Evolutionary conservation across 2,329 filamentous ascomycete genomes (phyloP), one percentile per base, ranked within the genome.

Genomic region (Sordariomycetes sp.): DNA sequence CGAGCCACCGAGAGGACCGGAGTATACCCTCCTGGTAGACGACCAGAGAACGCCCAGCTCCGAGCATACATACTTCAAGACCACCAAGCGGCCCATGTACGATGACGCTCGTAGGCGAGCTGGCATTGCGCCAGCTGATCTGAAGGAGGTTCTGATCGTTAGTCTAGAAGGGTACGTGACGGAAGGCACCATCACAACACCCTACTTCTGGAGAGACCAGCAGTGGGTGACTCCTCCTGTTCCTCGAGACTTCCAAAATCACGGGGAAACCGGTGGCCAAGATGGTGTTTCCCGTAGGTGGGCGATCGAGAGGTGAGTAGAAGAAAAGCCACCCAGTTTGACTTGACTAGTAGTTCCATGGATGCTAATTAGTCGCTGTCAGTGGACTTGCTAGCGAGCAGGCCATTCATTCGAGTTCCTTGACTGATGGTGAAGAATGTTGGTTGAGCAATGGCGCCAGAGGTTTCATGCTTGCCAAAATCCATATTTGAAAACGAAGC

Each of bases 361-460:
- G 41, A 37, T 42, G 21, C 33, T n/a, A 18, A 20, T 28, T 12
- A 21, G 19, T 26, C 32, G 7, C n/a, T 8, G 14, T 21, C 32
- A 74, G 69, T 38, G 61, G 59, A 1, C 59, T 92, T 29, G 87
- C 74, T 34, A 64, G 69, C 20, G 83, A 93, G 49, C 71, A 77
- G 41, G 55, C 62, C 4, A 64, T 94, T 12, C 55, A 54, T n/a
- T 64, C 63, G 3, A 59, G 68, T 10, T 77, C 77, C 6, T 54
- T 94, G 10, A 51, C 66, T 4, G 67, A 85, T 42, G 84, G 80
- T 1, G 88, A 95, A 54, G 69, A 79, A 34, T 82, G 88, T 41
- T 94, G 86, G 83, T 61, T 95, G 34, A 94, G 87, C 55, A 95
- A 90, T 55, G 87, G 84, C 0, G 82, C 90, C 2, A 72, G 82